Evolutionary conservation across 139 green algal species (phyloP), one percentile per base, ranked within the genome.

Genomic region (Chlorella sp.): DNA sequence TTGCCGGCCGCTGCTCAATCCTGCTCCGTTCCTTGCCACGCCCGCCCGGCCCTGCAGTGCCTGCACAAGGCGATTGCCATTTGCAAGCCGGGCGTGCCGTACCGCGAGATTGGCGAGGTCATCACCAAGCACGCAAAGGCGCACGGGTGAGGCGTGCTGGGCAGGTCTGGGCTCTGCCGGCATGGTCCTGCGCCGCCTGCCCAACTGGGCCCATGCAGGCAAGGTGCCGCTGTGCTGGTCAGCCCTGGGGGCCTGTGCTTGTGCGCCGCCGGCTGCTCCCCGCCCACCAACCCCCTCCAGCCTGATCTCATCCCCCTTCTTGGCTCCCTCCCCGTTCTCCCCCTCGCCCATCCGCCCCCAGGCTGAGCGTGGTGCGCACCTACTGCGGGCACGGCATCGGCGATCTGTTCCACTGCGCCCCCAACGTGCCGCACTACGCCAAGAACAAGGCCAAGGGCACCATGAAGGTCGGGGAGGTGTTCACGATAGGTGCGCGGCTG

Each of bases 371-470:
- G 22, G 95, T 99, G 20, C 96, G 94, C 73, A 90, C 95, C 0
- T 99, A 98, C 87, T 99, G 97, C 87, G 97, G 97, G 2, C 97
- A 99, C 84, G 97, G 97, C 83, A 98, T 99, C 70, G 95, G 96
- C 48, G 92, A 98, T 73, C 91, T 98, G 8, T 99, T 99, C 89
- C 97, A 99, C 87, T 99, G 97, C 79, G 96, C 96, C 13, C 97
- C 97, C 81, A 99, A 96, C 89, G 94, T 99, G 58, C 97, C 97
- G 7, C 97, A 99, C 88, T 99, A 99, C 87, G 88, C 94, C 9
- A 83, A 92, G 76, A 98, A 98, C 89, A 98, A 98, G 89, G 96
- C 95, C 28, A 91, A 96, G 11, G 96, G 97, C 24, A 85, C 94
- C 22, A 98, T 99, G 96, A 96, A 96, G 79, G 89, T 90, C 75